Evolutionary conservation across 805 yeast genomes (phyloP).

Genomic region (Metschnikowia cubensis): DNA sequence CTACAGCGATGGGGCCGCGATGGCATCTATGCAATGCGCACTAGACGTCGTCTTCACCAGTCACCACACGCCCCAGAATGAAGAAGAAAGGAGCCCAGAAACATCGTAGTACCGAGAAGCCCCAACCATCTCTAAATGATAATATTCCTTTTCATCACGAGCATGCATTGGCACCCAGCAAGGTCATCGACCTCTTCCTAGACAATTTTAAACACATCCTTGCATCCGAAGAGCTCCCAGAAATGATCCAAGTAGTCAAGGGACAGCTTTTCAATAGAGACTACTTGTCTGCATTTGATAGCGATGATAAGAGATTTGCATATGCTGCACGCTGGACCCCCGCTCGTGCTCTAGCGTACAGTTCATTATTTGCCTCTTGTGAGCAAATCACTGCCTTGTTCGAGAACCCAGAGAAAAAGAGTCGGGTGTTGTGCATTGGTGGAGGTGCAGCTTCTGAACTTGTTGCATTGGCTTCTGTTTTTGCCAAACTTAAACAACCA

Average conservation of each 20-base stretch:
- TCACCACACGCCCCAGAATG: neutral
- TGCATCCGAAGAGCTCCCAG: constrained; percentile 33
- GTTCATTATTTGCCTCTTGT: constrained; percentile 58
- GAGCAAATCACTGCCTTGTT: constrained; percentile 38
- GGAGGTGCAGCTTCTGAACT: constrained; percentile 91
- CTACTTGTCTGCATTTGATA: constrained; percentile 64
- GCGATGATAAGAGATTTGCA: constrained; percentile 62
- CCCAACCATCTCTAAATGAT: constrained; percentile 13
- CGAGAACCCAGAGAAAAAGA: constrained; percentile 24
- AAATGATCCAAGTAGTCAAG: constrained; percentile 64
- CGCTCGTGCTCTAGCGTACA: constrained; percentile 70
- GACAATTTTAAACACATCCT: constrained; percentile 30
- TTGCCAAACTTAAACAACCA: constrained; percentile 38
- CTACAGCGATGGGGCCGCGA: constrained; percentile 1
- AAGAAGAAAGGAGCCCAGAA: neutral
- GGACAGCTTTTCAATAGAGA: constrained; percentile 65
- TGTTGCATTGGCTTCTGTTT: constrained; percentile 58
- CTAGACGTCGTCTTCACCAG: neutral
- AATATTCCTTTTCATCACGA: constrained; percentile 33
- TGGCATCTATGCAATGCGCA: neutral
- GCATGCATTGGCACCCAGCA: constrained; percentile 29
- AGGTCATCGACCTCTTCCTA: constrained; percentile 36
- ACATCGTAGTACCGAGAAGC: neutral
- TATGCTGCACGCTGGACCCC: constrained; percentile 87
- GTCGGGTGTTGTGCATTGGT: constrained; percentile 61